Evolutionary conservation across 2,329 filamentous ascomycete species (phyloP).

Genomic region (Harringtonia aguacate): DNA sequence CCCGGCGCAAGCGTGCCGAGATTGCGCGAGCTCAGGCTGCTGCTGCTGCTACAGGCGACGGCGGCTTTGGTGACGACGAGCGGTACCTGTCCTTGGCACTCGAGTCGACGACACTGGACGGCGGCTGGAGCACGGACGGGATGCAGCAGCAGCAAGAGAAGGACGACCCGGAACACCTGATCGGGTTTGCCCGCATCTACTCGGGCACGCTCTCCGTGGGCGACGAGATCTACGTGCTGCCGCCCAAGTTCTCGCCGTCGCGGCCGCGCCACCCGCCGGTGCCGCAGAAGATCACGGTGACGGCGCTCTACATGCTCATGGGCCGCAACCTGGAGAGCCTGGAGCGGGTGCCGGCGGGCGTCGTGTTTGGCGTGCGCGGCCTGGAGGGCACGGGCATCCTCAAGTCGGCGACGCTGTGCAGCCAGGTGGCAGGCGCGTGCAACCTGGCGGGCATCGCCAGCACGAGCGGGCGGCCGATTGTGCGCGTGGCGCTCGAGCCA

Average conservation of each 20-base stretch:
- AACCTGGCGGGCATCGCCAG: slow-evolving; percentile 78
- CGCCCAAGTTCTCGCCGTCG: slow-evolving; percentile 85
- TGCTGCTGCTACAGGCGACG: slow-evolving; percentile 4
- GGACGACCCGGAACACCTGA: slow-evolving; percentile 72
- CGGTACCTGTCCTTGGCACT: slow-evolving; percentile 4
- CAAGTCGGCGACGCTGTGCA: slow-evolving; percentile 91
- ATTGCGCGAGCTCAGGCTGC: slow-evolving; percentile 61
- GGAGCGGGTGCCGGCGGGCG: slow-evolving; percentile 77
- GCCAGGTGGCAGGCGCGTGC: slow-evolving; percentile 71
- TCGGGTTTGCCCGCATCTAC: slow-evolving; percentile 90
- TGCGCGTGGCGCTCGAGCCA: slow-evolving; percentile 91
- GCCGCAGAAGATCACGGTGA: slow-evolving; percentile 75
- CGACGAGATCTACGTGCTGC: slow-evolving; percentile 81
- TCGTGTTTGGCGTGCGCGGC: slow-evolving; percentile 89
- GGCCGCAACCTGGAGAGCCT: slow-evolving; percentile 78
- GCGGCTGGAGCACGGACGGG: slow-evolving; percentile 26
- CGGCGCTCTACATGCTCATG: slow-evolving; percentile 91
- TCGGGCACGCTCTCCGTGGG: slow-evolving; percentile 84
- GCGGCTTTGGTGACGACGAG: slow-evolving; percentile 17
- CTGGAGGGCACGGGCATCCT: slow-evolving; percentile 79
- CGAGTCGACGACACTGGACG: slow-evolving; percentile 2
- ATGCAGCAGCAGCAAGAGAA: slow-evolving; percentile 38
- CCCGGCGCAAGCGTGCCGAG: slow-evolving; percentile 79
- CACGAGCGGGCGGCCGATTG: slow-evolving; percentile 78
- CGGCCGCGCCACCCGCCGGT: slow-evolving; percentile 60